These are phyloP conservation scores for Claviceps paspali DNA, from an alignment of 2,329 filamentous ascomycete genomes.

Conservation along the genomic window DNA sequence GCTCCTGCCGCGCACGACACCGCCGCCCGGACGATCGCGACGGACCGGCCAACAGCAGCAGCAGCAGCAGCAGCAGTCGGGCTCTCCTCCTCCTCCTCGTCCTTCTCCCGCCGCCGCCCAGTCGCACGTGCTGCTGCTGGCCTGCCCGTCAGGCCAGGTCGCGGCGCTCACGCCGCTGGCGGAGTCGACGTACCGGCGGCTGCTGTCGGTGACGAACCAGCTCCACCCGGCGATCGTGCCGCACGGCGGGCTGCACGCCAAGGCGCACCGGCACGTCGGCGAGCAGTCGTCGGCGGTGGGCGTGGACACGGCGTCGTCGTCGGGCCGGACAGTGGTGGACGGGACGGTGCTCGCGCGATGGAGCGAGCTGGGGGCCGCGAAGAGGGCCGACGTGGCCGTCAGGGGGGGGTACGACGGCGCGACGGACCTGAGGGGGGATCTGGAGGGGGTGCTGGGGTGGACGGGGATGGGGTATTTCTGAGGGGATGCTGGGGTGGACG, in stretches of 20 bases:
- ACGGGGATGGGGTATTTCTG: constrained; percentile 39
- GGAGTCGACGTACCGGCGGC: constrained; percentile 68
- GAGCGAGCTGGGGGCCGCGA: constrained; percentile 58
- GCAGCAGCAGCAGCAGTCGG: constrained; percentile 5
- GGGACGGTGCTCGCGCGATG: constrained; percentile 61
- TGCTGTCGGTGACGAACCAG: constrained; percentile 69
- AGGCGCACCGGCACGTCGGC: constrained; percentile 49
- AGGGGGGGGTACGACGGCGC: constrained; percentile 53
- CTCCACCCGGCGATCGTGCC: constrained; percentile 63
- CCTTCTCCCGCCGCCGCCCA: too few species aligned
- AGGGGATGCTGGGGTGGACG: too few species aligned
- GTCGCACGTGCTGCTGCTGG: constrained; percentile 64
- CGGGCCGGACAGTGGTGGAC: constrained; percentile 57
- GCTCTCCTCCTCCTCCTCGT: too few species aligned
- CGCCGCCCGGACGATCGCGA: too few species aligned
- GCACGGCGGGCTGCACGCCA: constrained; percentile 67
- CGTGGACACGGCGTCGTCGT: constrained; percentile 38
- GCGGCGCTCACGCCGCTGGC: constrained; percentile 62
- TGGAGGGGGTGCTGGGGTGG: constrained; percentile 48
- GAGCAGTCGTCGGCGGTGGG: constrained; percentile 29
- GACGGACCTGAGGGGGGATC: constrained; percentile 53
- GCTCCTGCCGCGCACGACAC: constrained; percentile 53
- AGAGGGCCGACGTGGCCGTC: constrained; percentile 56
- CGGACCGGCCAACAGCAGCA: too few species aligned
- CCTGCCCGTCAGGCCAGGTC: constrained; percentile 62